Evolutionary conservation across 2,329 filamentous ascomycete species (phyloP), one percentile per base, ranked within the genome.

Genomic region (Sporothrix globosa): DNA sequence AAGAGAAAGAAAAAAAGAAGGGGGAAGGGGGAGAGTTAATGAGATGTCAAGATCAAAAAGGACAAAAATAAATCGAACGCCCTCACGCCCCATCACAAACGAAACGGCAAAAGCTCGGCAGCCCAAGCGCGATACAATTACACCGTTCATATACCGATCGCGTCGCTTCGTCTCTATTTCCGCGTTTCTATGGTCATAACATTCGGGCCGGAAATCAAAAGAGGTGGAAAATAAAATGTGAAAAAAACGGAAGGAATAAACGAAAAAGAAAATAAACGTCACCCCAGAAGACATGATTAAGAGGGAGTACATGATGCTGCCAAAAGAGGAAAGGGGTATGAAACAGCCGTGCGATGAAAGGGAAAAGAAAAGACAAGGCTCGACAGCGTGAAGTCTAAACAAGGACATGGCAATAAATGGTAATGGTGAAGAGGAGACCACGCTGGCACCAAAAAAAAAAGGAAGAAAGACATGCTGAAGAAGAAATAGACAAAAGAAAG

Each of bases 151-250:
- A 21, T 68, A 58, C 65, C 46, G 34, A 58, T 68, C 66, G 66
- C 39, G 66, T 58, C 52, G 39, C 34, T 19, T 66, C 46, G 66
- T 44, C 50, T 58, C 39, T 68, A 39, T 41, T 17, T 24, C 46
- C 60, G 34, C n/a, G 52, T 34, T 27, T 71, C 70, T 71, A 69
- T 68, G 53, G 66, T 68, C 69, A 67, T 71, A 56, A 71, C 54
- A 54, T 66, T n/a, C 54, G 34, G 21, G 44, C 24, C n/a, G 10
- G 17, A 65, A 44, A 46, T 48, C 54, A 66, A 66, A 65, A 30
- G 2, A 68, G 13, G 17, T 13, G 46, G 30, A 6, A 27, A 50
- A 11, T n/a, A 3, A 24, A 54, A 7, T 2, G 53, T 17, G 21
- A 41, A 19, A 30, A 56, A 34, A 10, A 39, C 48, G 27, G 9